phyloP scores from a whole-genome alignment of 176 grass and related monocot species.

The Aegilops speltoides region DNA sequence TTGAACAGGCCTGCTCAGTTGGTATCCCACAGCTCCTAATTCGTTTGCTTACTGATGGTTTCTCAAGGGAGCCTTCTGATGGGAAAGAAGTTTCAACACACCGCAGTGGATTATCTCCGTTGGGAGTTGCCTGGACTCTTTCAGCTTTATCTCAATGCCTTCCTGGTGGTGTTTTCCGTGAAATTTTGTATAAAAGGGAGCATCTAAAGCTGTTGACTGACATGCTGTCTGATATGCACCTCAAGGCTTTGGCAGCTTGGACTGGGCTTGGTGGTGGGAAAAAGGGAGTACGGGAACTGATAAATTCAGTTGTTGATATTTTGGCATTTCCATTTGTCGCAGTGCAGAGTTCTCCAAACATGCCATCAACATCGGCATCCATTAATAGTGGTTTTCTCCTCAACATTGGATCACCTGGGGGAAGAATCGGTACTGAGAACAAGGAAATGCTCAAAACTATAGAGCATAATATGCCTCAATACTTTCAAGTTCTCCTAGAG shows the following conservation, averaged over 20 bases:
- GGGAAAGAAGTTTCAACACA: slow-evolving; percentile 45
- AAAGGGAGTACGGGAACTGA: slow-evolving; percentile 66
- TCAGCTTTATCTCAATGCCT: slow-evolving; percentile 75
- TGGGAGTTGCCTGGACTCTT: slow-evolving; percentile 75
- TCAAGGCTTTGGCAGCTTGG: slow-evolving; percentile 66
- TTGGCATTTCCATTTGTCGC: slow-evolving; percentile 98
- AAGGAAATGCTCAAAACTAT: slow-evolving; percentile 83
- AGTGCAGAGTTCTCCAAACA: slow-evolving; percentile 82
- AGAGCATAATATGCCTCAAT: slow-evolving; percentile 64
- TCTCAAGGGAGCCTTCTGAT: slow-evolving; percentile 39
- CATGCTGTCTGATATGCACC: slow-evolving; percentile 66
- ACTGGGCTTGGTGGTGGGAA: slow-evolving; percentile 82
- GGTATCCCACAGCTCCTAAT: slow-evolving; percentile 79
- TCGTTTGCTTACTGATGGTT: slow-evolving; percentile 66
- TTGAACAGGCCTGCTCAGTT: slow-evolving; percentile 88
- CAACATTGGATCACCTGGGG: slow-evolving; percentile 71
- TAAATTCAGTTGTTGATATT: slow-evolving; percentile 86
- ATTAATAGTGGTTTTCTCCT: slow-evolving; percentile 95
- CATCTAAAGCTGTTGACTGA: slow-evolving; percentile 71
- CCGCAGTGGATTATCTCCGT: slow-evolving; percentile 73
- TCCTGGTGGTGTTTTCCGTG: slow-evolving; percentile 71
- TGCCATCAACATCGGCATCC: slow-evolving; percentile 73
- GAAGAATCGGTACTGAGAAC: slow-evolving; percentile 71
- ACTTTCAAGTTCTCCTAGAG: slow-evolving; percentile 80
- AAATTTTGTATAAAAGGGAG: slow-evolving; percentile 77